Conservation (phyloP, 495 filamentous ascomycete species). For the Daldinia concentrica region DNA sequence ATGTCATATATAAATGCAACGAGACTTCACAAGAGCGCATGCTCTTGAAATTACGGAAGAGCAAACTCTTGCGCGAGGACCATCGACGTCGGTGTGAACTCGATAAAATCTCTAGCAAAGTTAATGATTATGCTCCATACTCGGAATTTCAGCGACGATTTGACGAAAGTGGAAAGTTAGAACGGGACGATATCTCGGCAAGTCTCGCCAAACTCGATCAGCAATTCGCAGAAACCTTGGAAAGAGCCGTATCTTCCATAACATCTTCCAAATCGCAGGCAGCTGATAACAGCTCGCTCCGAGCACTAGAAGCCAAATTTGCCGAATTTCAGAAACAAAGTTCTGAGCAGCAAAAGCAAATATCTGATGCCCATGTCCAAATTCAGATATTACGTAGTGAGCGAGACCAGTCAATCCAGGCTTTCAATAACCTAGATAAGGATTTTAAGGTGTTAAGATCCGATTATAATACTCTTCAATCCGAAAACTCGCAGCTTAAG, state of each 20-base stretch:
- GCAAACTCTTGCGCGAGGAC: slow-evolving; percentile 24
- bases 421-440: slow-evolving; percentile 15
- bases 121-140: slow-evolving; percentile 37
- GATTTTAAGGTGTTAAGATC: slow-evolving; percentile 24
- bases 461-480: slow-evolving; percentile 14
- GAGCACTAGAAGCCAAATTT: slow-evolving; percentile 33
- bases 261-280: slow-evolving; percentile 16
- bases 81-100: slow-evolving; percentile 22
- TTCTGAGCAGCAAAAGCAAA: slow-evolving; percentile 27
- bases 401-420: slow-evolving; percentile 9
- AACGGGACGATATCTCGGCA: slow-evolving; percentile 23
- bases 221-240: slow-evolving; percentile 24
- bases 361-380: slow-evolving; percentile 19
- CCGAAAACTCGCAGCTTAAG: slow-evolving; percentile 27
- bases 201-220: slow-evolving; percentile 12
- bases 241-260: slow-evolving; percentile 30
- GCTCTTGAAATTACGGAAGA: slow-evolving; percentile 22
- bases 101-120: slow-evolving; percentile 28
- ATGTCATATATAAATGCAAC: slow-evolving; percentile 29
- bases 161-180: slow-evolving; percentile 18
- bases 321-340: slow-evolving; percentile 25
- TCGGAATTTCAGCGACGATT: slow-evolving; percentile 31
- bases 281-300: slow-evolving; percentile 21
- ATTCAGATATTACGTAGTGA: slow-evolving; percentile 30
- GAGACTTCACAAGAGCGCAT: slow-evolving; percentile 24